Conservation (phyloP, 1,139 yeast species). For the Pichia sp. region DNA sequence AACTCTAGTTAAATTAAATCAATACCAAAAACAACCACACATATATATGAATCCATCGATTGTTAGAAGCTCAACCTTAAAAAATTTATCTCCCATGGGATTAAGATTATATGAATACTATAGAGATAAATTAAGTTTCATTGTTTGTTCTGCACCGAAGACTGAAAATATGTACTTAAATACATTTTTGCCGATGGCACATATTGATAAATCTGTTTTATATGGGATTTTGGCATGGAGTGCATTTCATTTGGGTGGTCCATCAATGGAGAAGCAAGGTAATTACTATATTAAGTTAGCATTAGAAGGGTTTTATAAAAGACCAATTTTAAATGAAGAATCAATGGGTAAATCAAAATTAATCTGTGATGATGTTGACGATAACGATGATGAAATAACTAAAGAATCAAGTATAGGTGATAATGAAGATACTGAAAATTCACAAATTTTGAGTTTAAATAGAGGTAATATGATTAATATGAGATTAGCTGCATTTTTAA, state of each 20-base stretch:
- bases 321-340: slow-evolving; percentile 24
- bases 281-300: slow-evolving; percentile 42
- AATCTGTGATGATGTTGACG: slow-evolving; percentile 16
- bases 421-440: slow-evolving; percentile 6
- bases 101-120: slow-evolving; percentile 58
- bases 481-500: slow-evolving; percentile 58
- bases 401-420: slow-evolving; percentile 12
- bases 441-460: slow-evolving; percentile 13
- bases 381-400: slow-evolving; percentile 20
- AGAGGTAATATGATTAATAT: slow-evolving; percentile 30
- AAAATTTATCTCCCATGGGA: slow-evolving; percentile 37
- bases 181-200: slow-evolving; percentile 75
- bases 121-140: slow-evolving; percentile 49
- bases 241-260: slow-evolving; percentile 53
- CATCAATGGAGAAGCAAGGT: slow-evolving; percentile 36
- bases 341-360: slow-evolving; percentile 13
- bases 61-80: slow-evolving; percentile 24
- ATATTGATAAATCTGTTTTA: slow-evolving; percentile 58
- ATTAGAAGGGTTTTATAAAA: slow-evolving; percentile 36
- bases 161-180: slow-evolving; percentile 63
- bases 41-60: slow-evolving; percentile 26
- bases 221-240: slow-evolving; percentile 75
- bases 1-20: not conserved
- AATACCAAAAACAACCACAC: slow-evolving; percentile 4
- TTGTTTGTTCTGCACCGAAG: slow-evolving; percentile 60